These are phyloP conservation scores for Geoglossum cookeanum DNA, from an alignment of 2,329 filamentous ascomycete species.

Conservation along the genomic window DNA sequence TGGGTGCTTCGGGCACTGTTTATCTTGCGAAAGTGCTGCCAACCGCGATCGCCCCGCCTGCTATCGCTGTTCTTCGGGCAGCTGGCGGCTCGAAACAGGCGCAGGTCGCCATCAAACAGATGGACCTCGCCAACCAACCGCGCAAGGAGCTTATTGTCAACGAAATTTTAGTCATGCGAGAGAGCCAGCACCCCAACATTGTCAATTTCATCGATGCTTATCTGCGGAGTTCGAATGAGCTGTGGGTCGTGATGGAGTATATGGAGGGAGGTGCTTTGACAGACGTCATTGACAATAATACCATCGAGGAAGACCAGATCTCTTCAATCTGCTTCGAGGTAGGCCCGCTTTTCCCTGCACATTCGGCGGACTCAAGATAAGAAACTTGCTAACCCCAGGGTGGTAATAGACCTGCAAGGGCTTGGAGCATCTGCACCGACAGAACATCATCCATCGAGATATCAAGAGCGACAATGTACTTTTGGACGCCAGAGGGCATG, in stretches of 20 bases:
- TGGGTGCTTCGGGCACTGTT: constrained; percentile 92
- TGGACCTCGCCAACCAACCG: constrained; percentile 94
- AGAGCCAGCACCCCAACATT: constrained; percentile 94
- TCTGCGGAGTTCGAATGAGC: constrained; percentile 74
- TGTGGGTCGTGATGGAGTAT: constrained; percentile 99
- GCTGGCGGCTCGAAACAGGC: constrained; percentile 37
- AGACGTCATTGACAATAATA: constrained; percentile 97
- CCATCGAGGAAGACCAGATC: constrained; percentile 92
- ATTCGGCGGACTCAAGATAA: background rate
- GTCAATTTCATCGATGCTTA: constrained; percentile 98
- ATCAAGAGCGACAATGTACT: constrained; percentile 99
- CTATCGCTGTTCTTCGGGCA: constrained; percentile 51
- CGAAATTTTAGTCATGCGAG: constrained; percentile 99
- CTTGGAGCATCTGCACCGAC: constrained; percentile 79
- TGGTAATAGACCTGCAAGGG: constrained; percentile 68
- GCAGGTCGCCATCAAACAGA: constrained; percentile 97
- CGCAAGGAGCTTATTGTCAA: constrained; percentile 97
- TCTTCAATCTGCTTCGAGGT: constrained; percentile 95
- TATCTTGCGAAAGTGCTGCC: constrained; percentile 95
- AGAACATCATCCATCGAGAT: constrained; percentile 96
- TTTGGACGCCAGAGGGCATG: constrained; percentile 79
- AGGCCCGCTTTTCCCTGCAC: constrained; percentile 11
- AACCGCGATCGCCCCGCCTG: constrained; percentile 60
- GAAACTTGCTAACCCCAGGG: background rate
- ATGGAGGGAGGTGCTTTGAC: constrained; percentile 98